phyloP scores from a whole-genome alignment of 2,329 filamentous ascomycete species.

The Aspergillus proliferans region DNA sequence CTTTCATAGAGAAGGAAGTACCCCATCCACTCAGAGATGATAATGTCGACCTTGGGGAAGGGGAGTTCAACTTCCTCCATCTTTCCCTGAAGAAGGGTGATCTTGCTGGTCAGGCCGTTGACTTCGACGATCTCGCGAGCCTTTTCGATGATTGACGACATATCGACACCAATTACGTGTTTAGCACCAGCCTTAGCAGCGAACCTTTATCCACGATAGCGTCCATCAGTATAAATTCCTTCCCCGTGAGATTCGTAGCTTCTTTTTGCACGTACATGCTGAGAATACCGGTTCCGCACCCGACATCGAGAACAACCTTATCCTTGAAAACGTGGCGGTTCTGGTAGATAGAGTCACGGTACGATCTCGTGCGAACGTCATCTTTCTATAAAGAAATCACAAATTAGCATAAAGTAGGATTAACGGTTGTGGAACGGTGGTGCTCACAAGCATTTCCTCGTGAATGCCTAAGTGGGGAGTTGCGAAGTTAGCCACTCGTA shows the following conservation, averaged over 20 bases:
- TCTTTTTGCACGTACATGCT: slow-evolving; percentile 67
- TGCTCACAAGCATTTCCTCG: slow-evolving; percentile 92
- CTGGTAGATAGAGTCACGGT: slow-evolving; percentile 95
- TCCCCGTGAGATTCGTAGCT: background rate
- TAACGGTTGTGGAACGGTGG: slow-evolving; percentile 3
- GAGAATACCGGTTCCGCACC: slow-evolving; percentile 94
- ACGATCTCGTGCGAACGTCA: slow-evolving; percentile 91
- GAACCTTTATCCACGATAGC: slow-evolving; percentile 59
- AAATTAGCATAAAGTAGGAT: slow-evolving; percentile 1
- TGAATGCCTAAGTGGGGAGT: slow-evolving; percentile 65
- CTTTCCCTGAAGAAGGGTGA: slow-evolving; percentile 96
- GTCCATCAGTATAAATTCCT: slow-evolving; percentile 11
- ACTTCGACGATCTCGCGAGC: slow-evolving; percentile 86
- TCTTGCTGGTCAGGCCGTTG: slow-evolving; percentile 92
- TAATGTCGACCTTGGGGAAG: slow-evolving; percentile 95
- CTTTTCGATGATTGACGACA: slow-evolving; percentile 99
- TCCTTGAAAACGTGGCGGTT: slow-evolving; percentile 92
- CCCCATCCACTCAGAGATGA: slow-evolving; percentile 99
- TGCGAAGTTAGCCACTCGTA: slow-evolving; percentile 21
- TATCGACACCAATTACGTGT: slow-evolving; percentile 97
- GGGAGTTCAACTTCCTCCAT: slow-evolving; percentile 98
- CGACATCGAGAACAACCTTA: slow-evolving; percentile 92
- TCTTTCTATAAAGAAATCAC: slow-evolving; percentile 64
- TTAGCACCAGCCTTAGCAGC: slow-evolving; percentile 93
- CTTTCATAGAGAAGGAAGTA: slow-evolving; percentile 98